These are phyloP conservation scores for Acrocalymma vagum DNA, from an alignment of 2,329 filamentous ascomycete genomes.

Conservation along the genomic window DNA sequence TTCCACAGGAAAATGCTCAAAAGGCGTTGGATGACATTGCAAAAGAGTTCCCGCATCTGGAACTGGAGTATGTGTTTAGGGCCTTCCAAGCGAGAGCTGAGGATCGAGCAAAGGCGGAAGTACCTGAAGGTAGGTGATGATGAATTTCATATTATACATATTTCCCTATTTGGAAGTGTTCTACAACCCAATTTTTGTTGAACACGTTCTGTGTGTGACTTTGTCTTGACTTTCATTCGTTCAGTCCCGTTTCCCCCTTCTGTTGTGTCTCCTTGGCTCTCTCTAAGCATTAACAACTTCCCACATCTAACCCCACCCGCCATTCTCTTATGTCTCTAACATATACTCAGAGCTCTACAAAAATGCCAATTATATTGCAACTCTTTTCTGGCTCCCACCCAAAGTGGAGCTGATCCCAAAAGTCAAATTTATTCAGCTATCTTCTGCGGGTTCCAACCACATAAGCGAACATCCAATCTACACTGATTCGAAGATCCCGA, in stretches of 20 bases:
- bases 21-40: slow-evolving; percentile 32
- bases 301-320: slow-evolving; percentile 15
- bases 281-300: neutral
- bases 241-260: neutral
- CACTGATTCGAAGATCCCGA: slow-evolving; percentile 59
- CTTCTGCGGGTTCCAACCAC: slow-evolving; percentile 67
- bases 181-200: too few relatives aligned
- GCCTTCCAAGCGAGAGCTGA: slow-evolving; percentile 32
- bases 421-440: slow-evolving; percentile 62
- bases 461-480: slow-evolving; percentile 62
- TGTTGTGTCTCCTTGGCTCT: neutral
- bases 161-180: neutral
- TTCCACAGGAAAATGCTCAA: slow-evolving; percentile 37
- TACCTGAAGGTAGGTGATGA: slow-evolving; percentile 52
- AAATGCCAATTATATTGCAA: slow-evolving; percentile 57
- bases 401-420: slow-evolving; percentile 46
- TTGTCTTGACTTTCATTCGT: neutral
- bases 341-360: slow-evolving; percentile 46
- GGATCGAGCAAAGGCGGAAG: slow-evolving; percentile 48
- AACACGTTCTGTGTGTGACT: too few relatives aligned
- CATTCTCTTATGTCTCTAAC: slow-evolving; percentile 11
- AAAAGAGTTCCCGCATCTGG: slow-evolving; percentile 39
- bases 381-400: slow-evolving; percentile 56
- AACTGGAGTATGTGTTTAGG: slow-evolving; percentile 44
- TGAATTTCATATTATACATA: neutral